phyloP scores from a whole-genome alignment of 768 basidiomycete species.

The Termitomyces sp. region DNA sequence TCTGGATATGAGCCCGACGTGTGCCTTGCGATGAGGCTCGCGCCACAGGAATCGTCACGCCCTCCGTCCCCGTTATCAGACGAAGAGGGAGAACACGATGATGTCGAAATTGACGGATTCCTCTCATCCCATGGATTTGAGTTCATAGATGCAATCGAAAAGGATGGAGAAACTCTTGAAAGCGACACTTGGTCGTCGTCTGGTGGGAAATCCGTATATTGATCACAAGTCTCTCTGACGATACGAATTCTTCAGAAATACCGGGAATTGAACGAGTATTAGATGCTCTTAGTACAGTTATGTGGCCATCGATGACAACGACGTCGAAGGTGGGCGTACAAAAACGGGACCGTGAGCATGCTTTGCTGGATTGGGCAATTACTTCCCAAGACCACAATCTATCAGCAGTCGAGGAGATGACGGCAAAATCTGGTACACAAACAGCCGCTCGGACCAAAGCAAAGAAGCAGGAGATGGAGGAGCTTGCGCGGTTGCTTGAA shows the following conservation, averaged over 20 bases:
- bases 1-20: constrained; percentile 62
- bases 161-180: constrained; percentile 8
- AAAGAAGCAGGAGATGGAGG: constrained; percentile 48
- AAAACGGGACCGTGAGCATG: constrained; percentile 22
- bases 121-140: constrained; percentile 71
- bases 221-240: neutral
- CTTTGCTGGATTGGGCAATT: constrained; percentile 37
- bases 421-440: constrained; percentile 10
- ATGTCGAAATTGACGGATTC: constrained; percentile 58
- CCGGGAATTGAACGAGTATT: constrained; percentile 60
- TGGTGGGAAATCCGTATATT: constrained; percentile 18
- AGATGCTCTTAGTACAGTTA: constrained; percentile 79
- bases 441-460: constrained; percentile 24
- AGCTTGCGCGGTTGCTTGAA: constrained; percentile 58
- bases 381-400: constrained; percentile 31
- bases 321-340: constrained; percentile 16
- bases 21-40: constrained; percentile 58
- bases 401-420: constrained; percentile 16
- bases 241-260: constrained; percentile 28
- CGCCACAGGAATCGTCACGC: constrained; percentile 10
- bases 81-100: constrained; percentile 32
- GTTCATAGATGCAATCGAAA: constrained; percentile 55
- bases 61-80: neutral
- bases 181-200: constrained; percentile 14
- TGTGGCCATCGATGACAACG: constrained; percentile 79